Base-by-base conservation (phyloP, 208 protist species). In the Angomonas deanei region DNA sequence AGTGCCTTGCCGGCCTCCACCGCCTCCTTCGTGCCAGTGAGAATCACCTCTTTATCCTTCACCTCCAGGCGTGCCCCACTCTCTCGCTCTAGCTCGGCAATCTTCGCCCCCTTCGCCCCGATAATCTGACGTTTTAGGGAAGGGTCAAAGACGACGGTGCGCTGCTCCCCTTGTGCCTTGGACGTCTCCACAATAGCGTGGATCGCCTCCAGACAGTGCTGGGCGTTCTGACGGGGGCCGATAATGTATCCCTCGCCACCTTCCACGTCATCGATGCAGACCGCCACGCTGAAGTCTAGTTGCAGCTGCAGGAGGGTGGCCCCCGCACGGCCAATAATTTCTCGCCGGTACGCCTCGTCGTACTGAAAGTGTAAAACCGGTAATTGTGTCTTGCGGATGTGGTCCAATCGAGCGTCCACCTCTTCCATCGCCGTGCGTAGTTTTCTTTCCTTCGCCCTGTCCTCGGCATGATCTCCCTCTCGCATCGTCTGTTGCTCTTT, bases 251-350 rank as follows among this genome's bases (percentile, higher is more conserved):
- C 82, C 24, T 57, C 36, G 3, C 74, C 78, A 19, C 27, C 17
- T 32, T 39, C 47, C 33, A 76, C 24, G 8, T 21, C 68, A 57
- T 85, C 82, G 15, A 88, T 47, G 48, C 71, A 78, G 47, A 88
- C 46, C 2, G 75, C 78, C 0, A 81, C 82, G 36, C 72, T 66
- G 67, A 81, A 85, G 69, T 85, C 76, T 10, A 62, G n/a, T 70
- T 85, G 78, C 67, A 89, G 65, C 69, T 89, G 78, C n/a, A 55
- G 59, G 24, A 85, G 64, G 52, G 75, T 83, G 11, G 77, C 73
- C 1, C 82, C 75, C 30, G 61, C 64, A 23, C 60, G 56, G 2
- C 78, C 78, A n/a, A 85, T 59, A 10, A 89, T 28, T 21, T 64
- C 72, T 3, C 32, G 46, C 24, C 70, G 70, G 38, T 66, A 38